Evolutionary conservation across 2,329 filamentous ascomycete species (phyloP).

Genomic region (Sporothrix mexicana): DNA sequence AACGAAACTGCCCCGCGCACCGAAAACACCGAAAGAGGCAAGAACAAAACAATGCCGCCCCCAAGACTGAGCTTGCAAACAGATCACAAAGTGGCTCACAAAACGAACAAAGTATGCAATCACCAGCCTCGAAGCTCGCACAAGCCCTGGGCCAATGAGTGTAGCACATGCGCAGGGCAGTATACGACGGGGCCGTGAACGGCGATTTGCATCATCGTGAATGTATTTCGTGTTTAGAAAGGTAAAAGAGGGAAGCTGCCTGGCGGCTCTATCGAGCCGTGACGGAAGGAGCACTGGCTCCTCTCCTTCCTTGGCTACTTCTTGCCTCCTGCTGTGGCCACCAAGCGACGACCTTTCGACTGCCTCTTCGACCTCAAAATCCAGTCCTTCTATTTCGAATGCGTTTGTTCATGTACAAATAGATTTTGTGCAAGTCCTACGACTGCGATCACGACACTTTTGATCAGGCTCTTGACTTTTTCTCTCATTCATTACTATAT

Average conservation of each 20-base stretch:
- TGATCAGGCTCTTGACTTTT: too few relatives aligned
- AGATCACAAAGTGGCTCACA: background rate
- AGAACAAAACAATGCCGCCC: slow-evolving; percentile 9
- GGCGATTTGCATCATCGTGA: slow-evolving; percentile 26
- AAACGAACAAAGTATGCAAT: background rate
- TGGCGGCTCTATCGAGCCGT: background rate
- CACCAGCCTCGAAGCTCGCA: background rate
- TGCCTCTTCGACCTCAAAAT: background rate
- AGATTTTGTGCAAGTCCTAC: background rate
- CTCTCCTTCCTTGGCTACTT: background rate
- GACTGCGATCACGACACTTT: too few relatives aligned
- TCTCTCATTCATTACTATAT: too few relatives aligned
- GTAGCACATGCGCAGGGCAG: slow-evolving; percentile 24
- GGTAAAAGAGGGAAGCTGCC: background rate
- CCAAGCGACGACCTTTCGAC: background rate
- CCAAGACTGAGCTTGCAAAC: background rate
- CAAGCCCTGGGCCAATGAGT: slow-evolving; percentile 20
- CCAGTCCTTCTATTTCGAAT: background rate
- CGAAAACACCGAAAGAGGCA: slow-evolving; percentile 21
- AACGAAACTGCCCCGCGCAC: background rate
- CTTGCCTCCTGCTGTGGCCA: background rate
- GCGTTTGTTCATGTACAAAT: background rate
- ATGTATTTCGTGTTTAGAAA: background rate
- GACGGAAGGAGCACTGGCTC: slow-evolving; percentile 18
- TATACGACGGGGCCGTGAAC: slow-evolving; percentile 24